Conservation (phyloP, 2,329 filamentous ascomycete species). For the Ophiocordyceps unilateralis region DNA sequence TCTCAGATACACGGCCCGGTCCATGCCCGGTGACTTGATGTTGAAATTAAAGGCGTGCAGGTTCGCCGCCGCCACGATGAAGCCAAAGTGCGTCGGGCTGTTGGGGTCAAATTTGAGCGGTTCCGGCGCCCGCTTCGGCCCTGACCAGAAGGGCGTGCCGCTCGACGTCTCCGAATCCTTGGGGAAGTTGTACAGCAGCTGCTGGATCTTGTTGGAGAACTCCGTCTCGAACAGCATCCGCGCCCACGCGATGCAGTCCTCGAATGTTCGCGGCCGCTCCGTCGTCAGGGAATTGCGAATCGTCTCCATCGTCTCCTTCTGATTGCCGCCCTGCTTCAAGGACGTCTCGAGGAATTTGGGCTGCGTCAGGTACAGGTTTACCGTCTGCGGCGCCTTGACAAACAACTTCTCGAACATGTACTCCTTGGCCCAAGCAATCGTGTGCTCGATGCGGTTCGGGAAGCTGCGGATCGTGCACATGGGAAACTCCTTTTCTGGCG, state of each 20-base stretch:
- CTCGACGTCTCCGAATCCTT: constrained; percentile 80
- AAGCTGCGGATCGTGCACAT: constrained; percentile 98
- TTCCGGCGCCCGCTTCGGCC: constrained; percentile 90
- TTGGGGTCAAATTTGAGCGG: constrained; percentile 73
- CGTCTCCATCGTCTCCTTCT: constrained; percentile 83
- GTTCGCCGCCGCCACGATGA: constrained; percentile 76
- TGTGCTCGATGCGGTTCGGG: constrained; percentile 96
- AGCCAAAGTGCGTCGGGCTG: constrained; percentile 75
- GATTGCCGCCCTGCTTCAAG: constrained; percentile 83
- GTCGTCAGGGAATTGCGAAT: constrained; percentile 81
- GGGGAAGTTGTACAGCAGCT: constrained; percentile 92
- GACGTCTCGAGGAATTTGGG: constrained; percentile 78
- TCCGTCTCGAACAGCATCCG: constrained; percentile 88
- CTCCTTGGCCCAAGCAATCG: constrained; percentile 94
- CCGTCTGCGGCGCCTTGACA: constrained; percentile 81
- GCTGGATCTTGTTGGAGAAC: constrained; percentile 92
- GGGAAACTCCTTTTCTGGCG: constrained; percentile 94
- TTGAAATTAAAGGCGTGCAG: constrained; percentile 96
- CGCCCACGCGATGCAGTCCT: constrained; percentile 94
- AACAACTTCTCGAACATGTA: constrained; percentile 81
- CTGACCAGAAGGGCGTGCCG: constrained; percentile 92
- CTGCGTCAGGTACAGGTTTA: constrained; percentile 85
- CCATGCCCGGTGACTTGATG: constrained; percentile 63
- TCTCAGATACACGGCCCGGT: constrained; percentile 55
- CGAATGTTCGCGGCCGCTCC: constrained; percentile 79